Evolutionary conservation across 352 stramenopile genomes (phyloP), one percentile per base, ranked within the genome.

Genomic region (Globisporangium irregulare): DNA sequence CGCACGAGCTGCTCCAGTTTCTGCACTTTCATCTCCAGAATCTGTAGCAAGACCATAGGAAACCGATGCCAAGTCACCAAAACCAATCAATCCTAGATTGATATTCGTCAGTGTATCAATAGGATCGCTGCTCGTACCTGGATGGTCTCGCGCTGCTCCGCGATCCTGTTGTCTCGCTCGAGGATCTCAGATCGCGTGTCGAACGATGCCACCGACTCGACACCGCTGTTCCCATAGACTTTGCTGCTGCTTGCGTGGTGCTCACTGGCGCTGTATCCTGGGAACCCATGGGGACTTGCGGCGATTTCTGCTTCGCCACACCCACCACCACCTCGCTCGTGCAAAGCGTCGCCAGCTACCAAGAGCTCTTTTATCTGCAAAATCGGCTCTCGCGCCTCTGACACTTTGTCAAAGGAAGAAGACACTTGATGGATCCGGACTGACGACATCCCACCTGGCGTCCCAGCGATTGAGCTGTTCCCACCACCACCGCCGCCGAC

Each of bases 1-100:
- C 92, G 87, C 18, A 98, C 82, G 25, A 98, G 82, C 76, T 98
- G 94, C 80, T 98, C 95, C 20, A 98, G 80, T 74, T 98, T 98
- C 57, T 95, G 81, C 24, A 98, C 89, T 77, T 98, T 98, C 73
- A 97, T 91, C 69, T 98, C 92, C 22, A 98, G 72, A 48, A 98
- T 98, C 76, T 97, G 68, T 22, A 9, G 8, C 50, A 59, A 50
- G 18, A 3, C 22, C n/a, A 12, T 54, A 55, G 48, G 24, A 25
- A 55, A 6, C n/a, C 48, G 18, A 46, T 12, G 48, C 5, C 1
- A 36, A 27, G 22, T 27, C 24, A 46, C 10, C 24, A 24, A 14
- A 24, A 32, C 12, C 12, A 46, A 46, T 18, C 3, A 46, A 46
- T 4, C 38, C 38, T 46, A 46, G 38, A 4, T 46, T 18, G 36